Percentiles rank a stretch among this genome's conserved stretches.
phyloP scores from a whole-genome alignment of 2,329 filamentous ascomycete genomes.

The Colletotrichum melonis region DNA sequence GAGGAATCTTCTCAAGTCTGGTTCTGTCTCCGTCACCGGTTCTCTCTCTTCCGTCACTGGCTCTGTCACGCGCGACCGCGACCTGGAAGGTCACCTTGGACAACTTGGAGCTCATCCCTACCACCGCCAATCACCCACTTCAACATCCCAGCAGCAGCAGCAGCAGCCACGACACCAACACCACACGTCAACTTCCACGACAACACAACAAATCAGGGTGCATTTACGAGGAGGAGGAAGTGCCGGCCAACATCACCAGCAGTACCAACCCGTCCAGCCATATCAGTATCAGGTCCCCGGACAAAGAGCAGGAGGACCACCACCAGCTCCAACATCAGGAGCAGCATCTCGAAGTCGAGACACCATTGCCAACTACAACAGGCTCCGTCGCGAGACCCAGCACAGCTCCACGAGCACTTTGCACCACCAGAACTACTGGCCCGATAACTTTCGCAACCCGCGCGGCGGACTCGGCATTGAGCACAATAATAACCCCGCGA shows the following conservation, averaged over 20 bases:
- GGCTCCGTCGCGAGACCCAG: slow-evolving; percentile 1
- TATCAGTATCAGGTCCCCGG: neutral
- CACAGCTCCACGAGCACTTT: slow-evolving; percentile 13
- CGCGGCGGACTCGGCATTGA: slow-evolving; percentile 23
- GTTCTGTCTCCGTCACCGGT: neutral
- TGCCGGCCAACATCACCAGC: neutral
- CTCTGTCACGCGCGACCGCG: neutral
- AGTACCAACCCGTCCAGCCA: neutral
- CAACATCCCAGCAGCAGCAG: neutral
- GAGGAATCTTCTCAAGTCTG: slow-evolving; percentile 15
- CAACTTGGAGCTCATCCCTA: neutral
- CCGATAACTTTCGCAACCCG: slow-evolving; percentile 22
- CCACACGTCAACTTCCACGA: neutral
- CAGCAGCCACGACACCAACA: neutral
- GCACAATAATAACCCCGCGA: neutral
- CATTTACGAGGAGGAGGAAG: slow-evolving; percentile 12
- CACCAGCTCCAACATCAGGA: neutral
- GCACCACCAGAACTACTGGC: slow-evolving; percentile 26
- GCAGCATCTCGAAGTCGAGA: neutral
- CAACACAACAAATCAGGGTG: slow-evolving; percentile 10
- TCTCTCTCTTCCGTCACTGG: too few relatives aligned
- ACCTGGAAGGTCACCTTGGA: slow-evolving; percentile 3
- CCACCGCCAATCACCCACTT: neutral
- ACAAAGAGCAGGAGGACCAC: neutral
- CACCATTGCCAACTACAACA: slow-evolving; percentile 19